Evolutionary conservation across 306 rosid species (phyloP).

Genomic region (Sechiopsis laciniata): DNA sequence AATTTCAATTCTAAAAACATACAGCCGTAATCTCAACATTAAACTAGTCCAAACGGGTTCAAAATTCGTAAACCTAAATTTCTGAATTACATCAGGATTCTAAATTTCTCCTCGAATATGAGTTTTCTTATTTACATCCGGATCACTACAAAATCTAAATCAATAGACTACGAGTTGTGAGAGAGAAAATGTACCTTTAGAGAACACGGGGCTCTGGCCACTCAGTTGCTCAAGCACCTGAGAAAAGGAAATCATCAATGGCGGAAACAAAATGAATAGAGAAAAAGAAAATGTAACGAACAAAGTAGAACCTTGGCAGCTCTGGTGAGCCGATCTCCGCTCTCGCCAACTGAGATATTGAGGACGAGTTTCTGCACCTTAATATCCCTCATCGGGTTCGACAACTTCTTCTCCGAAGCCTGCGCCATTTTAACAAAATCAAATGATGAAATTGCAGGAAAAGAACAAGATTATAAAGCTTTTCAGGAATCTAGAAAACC

Average conservation of each 20-base stretch:
- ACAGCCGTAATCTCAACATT: not conserved
- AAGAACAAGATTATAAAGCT: not conserved
- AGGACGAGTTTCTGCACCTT: conserved; percentile 28
- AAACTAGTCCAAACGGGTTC: not conserved
- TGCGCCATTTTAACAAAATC: not conserved
- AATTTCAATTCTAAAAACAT: not conserved
- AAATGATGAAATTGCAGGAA: not conserved
- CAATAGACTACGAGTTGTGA: not conserved
- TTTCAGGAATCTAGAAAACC: not conserved
- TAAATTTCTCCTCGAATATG: not conserved
- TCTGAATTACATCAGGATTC: no score
- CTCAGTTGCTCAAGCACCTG: conserved; percentile 77
- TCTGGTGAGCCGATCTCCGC: conserved; percentile 28
- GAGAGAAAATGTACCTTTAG: conserved; percentile 25
- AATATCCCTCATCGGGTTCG: conserved; percentile 27
- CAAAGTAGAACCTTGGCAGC: conserved; percentile 23
- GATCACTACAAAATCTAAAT: no score
- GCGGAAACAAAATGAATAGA: not conserved
- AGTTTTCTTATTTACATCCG: not conserved
- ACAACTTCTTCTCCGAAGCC: conserved; percentile 29
- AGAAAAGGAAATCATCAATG: not conserved
- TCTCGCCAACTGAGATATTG: conserved; percentile 28
- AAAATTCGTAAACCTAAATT: no score
- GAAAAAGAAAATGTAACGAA: not conserved
- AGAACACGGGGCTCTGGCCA: conserved; percentile 70